Conservation (phyloP, 805 yeast species). For the Pichia occidentalis region DNA sequence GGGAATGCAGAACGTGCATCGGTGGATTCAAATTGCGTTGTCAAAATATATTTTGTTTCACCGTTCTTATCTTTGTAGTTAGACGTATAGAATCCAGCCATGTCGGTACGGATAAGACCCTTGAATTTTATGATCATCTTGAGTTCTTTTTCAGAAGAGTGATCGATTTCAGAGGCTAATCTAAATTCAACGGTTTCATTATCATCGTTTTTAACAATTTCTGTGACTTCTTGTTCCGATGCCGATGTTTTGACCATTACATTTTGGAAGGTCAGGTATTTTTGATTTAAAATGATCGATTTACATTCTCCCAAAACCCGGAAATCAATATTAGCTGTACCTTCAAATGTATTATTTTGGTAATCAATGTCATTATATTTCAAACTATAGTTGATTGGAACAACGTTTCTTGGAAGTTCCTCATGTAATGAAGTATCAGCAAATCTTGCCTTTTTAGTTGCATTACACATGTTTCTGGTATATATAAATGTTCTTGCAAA, state of each 20-base stretch:
- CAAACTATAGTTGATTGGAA: conserved; percentile 70
- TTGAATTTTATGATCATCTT: conserved; percentile 32
- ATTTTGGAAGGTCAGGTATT: conserved; percentile 32
- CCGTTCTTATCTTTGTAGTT: conserved; percentile 34
- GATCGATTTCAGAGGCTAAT: conserved; percentile 34
- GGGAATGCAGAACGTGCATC: conserved; percentile 57
- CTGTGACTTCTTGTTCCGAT: conserved; percentile 22
- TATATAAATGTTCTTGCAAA: neutral
- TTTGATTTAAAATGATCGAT: conserved; percentile 42
- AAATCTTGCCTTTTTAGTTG: conserved; percentile 2
- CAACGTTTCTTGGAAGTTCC: conserved; percentile 39
- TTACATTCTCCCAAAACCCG: conserved; percentile 36
- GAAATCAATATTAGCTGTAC: conserved; percentile 42
- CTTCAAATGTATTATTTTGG: conserved; percentile 38
- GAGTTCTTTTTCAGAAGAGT: conserved; percentile 25
- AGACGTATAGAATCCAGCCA: conserved; percentile 52
- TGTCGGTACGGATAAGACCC: conserved; percentile 45
- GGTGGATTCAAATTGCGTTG: conserved; percentile 54
- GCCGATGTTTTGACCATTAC: conserved; percentile 21
- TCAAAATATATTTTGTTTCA: conserved; percentile 34
- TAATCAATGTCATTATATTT: conserved; percentile 54
- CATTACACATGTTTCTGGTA: conserved; percentile 5
- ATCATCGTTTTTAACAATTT: conserved; percentile 29
- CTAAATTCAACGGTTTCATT: conserved; percentile 58
- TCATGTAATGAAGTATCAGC: conserved; percentile 43